These are phyloP conservation scores for Ceratocystiopsis minuta DNA, from an alignment of 2,329 filamentous ascomycete genomes.

Conservation along the genomic window DNA sequence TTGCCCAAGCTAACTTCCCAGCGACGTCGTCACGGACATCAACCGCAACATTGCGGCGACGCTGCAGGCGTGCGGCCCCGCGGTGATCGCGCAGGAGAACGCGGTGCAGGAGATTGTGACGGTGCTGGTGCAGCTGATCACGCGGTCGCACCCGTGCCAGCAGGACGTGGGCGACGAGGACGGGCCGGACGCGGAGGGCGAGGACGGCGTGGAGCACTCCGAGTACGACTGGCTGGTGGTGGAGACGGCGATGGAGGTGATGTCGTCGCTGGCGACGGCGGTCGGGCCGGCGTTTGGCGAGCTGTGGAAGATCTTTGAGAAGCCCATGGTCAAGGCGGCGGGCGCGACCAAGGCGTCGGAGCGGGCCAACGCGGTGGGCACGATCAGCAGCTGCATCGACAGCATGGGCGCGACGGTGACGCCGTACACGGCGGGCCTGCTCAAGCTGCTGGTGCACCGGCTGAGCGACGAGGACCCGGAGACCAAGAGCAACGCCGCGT, in stretches of 20 bases:
- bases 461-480: constrained; percentile 78
- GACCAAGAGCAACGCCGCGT: constrained; percentile 89
- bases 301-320: constrained; percentile 92
- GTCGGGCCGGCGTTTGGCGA: constrained; percentile 68
- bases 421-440: constrained; percentile 56
- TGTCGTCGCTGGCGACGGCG: constrained; percentile 67
- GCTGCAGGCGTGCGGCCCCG: constrained; percentile 77
- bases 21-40: constrained; percentile 79
- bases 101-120: constrained; percentile 61
- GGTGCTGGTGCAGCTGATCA: constrained; percentile 61
- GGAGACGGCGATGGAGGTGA: constrained; percentile 81
- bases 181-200: constrained; percentile 56
- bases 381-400: constrained; percentile 77
- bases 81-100: constrained; percentile 56
- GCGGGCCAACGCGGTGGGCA: constrained; percentile 76
- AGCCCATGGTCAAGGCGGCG: constrained; percentile 74
- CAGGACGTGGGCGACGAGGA: constrained; percentile 71
- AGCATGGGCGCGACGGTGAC: constrained; percentile 71
- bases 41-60: constrained; percentile 85
- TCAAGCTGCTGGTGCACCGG: constrained; percentile 70
- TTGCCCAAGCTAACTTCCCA: constrained; percentile 25
- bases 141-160: constrained; percentile 82
- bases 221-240: constrained; percentile 97
- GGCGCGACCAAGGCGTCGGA: constrained; percentile 74
- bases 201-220: constrained; percentile 42